Evolutionary conservation across 2,329 filamentous ascomycete genomes (phyloP).

Genomic region (Blumeriella jaapii): DNA sequence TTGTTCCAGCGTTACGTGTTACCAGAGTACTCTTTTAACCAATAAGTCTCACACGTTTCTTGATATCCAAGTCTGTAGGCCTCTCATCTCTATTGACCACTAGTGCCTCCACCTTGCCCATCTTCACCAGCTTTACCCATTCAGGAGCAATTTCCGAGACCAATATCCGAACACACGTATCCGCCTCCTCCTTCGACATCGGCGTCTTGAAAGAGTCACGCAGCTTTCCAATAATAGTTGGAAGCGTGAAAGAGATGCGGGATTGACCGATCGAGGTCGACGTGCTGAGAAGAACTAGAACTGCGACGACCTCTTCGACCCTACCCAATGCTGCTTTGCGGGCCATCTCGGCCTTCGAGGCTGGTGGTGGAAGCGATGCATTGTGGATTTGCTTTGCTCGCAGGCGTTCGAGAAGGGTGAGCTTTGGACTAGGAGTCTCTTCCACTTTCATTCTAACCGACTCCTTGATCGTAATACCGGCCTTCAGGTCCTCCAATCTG

Average conservation of each 20-base stretch:
- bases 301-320: constrained; percentile 54
- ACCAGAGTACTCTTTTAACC: too few relatives aligned
- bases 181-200: constrained; percentile 37
- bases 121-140: constrained; percentile 37
- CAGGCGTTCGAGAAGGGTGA: constrained; percentile 65
- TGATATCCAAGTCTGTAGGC: constrained; percentile 19
- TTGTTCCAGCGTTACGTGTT: too few relatives aligned
- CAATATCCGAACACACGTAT: constrained; percentile 35
- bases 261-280: constrained; percentile 39
- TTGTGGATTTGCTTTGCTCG: constrained; percentile 55
- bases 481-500: constrained; percentile 57
- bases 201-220: constrained; percentile 48
- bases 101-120: constrained; percentile 34
- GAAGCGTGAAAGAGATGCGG: constrained; percentile 54
- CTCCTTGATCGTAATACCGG: constrained; percentile 43
- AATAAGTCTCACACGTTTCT: constrained; percentile 17
- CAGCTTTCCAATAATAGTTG: constrained; percentile 50
- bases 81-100: constrained; percentile 31
- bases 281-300: constrained; percentile 54
- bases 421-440: constrained; percentile 32
- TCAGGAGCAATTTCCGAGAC: constrained; percentile 35
- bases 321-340: constrained; percentile 56
- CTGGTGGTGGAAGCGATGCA: constrained; percentile 32
- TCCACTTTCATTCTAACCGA: constrained; percentile 31
- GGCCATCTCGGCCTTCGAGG: constrained; percentile 42